Conservation (phyloP, 2,329 filamentous ascomycete genomes). For the Penicillium sp. region DNA sequence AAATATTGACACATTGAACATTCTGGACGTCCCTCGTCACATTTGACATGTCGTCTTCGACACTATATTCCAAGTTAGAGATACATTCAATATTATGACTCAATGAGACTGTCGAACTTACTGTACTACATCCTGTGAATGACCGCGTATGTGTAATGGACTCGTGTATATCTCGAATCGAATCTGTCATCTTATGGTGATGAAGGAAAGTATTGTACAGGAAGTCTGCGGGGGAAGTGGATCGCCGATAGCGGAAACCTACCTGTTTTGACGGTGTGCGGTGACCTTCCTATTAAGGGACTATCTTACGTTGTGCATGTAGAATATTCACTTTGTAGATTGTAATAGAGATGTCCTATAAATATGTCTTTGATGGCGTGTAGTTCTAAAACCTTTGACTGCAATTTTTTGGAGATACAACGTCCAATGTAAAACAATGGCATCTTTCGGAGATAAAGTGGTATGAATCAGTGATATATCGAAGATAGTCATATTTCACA, state of each 20-base stretch:
- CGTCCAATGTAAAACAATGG: background rate
- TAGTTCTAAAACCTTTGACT: background rate
- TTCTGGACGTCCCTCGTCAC: slow-evolving; percentile 44
- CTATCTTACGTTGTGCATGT: background rate
- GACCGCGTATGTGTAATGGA: slow-evolving; percentile 10
- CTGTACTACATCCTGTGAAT: slow-evolving; percentile 17
- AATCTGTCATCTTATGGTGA: slow-evolving; percentile 8
- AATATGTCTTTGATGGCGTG: background rate
- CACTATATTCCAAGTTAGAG: slow-evolving; percentile 25
- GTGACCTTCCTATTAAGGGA: slow-evolving; percentile 6
- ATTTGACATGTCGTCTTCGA: slow-evolving; percentile 46
- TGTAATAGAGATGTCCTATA: background rate
- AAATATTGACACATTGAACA: slow-evolving; percentile 41
- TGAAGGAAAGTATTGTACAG: background rate
- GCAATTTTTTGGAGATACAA: background rate
- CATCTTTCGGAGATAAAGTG: slow-evolving; percentile 8
- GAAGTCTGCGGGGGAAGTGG: slow-evolving; percentile 13
- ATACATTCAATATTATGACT: background rate
- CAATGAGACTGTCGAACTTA: slow-evolving; percentile 1
- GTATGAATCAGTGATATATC: background rate
- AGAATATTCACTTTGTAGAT: too few relatives aligned
- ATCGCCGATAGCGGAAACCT: slow-evolving; percentile 16
- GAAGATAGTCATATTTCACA: too few relatives aligned
- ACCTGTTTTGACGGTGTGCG: slow-evolving; percentile 7
- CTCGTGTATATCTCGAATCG: background rate